Conservation (phyloP, 768 basidiomycete genomes). For the Thelephora aurantiotincta region DNA sequence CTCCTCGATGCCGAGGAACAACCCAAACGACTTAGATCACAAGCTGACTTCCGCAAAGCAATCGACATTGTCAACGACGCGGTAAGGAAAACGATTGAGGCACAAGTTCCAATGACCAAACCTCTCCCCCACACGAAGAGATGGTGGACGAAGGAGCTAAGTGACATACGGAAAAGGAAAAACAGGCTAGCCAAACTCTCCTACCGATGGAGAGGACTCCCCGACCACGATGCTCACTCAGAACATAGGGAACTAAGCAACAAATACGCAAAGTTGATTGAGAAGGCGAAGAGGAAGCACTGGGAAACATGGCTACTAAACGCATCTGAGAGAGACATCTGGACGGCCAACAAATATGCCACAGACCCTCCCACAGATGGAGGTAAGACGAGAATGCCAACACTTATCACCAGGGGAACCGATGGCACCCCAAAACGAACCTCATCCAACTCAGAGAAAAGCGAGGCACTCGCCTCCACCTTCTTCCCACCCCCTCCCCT, state of each 20-base stretch:
- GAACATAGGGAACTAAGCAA: conserved; percentile 4
- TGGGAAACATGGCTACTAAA: conserved; percentile 13
- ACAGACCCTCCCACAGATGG: conserved; percentile 7
- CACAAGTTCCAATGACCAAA: background rate
- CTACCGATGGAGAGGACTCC: background rate
- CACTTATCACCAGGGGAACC: conserved; percentile 1
- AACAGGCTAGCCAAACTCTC: conserved; percentile 3
- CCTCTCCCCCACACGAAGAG: conserved; percentile 3
- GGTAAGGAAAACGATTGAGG: background rate
- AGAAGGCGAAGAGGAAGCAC: conserved; percentile 10
- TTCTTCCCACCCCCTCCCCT: conserved; percentile 14
- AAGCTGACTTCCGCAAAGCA: background rate
- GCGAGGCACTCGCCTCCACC: conserved; percentile 3
- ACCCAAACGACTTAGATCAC: background rate
- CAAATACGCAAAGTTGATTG: conserved; percentile 6
- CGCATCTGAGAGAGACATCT: conserved; percentile 7
- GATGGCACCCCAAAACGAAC: conserved; percentile 9
- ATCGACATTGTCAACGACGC: background rate
- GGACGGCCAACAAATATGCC: conserved; percentile 8
- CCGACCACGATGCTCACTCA: conserved; percentile 5
- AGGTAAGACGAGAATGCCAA: conserved; percentile 7
- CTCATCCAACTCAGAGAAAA: too few species aligned
- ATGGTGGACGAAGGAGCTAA: conserved; percentile 8
- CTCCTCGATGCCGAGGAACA: background rate
- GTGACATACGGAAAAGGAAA: background rate